phyloP scores from a whole-genome alignment of 202 grass and related monocot genomes.

The Dendrocalamus latiflorus region DNA sequence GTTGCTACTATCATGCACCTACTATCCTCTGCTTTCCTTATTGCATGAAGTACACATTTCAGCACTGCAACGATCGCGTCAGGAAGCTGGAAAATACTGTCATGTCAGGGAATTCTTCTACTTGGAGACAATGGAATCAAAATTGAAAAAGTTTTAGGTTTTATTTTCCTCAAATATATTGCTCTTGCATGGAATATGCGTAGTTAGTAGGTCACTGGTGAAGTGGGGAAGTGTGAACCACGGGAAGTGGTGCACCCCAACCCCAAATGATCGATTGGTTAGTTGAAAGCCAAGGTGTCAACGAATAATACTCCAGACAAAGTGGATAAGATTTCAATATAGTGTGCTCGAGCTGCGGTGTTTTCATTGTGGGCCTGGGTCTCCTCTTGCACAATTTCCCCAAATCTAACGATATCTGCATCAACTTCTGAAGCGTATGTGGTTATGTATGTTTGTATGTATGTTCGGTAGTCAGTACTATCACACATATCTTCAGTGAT shows the following conservation, averaged over 20 bases:
- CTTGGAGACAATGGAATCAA: not conserved
- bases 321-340: conserved; percentile 45
- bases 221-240: conserved; percentile 24
- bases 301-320: conserved; percentile 34
- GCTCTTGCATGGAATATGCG: conserved; percentile 8
- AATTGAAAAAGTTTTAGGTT: not conserved
- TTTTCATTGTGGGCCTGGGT: conserved; percentile 4
- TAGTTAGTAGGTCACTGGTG: conserved; percentile 41
- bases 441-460: not conserved
- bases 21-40: not conserved
- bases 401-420: conserved; percentile 1
- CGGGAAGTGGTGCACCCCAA: conserved; percentile 18
- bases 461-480: not conserved
- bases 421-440: conserved; percentile 3
- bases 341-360: conserved; percentile 2
- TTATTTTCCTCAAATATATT: not conserved
- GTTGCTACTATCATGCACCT: not conserved
- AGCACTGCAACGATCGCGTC: not conserved
- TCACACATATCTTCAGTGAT: conserved; percentile 17
- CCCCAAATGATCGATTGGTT: conserved; percentile 39
- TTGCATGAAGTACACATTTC: not conserved
- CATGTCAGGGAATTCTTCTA: not conserved
- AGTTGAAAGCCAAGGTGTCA: conserved; percentile 44
- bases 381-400: conserved; percentile 1
- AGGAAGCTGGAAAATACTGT: conserved; percentile 1